Base-by-base conservation (phyloP, 1,284 basidiomycete species). In the Papiliotrema terrestris region DNA sequence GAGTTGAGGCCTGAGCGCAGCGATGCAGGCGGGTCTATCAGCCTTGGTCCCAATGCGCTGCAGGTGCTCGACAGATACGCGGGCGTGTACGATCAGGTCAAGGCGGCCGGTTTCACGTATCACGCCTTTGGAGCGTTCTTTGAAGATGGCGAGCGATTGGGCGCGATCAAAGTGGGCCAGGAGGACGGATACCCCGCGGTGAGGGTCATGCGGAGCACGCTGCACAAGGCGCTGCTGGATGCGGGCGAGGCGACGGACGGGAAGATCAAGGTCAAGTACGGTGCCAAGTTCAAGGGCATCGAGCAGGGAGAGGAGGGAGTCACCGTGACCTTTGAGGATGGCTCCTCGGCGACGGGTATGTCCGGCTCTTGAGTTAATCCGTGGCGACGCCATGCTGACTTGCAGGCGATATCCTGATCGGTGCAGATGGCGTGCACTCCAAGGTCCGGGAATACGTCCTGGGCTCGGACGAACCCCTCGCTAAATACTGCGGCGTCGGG, bases 21-120 rank as follows among this genome's bases (percentile, higher is more conserved):
- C n/a, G 56, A 59, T 9, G 11, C 38, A 3, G 64, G 64, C 5
- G 65, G 63, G 1, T 60, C 60, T 35, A 61, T 67, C 51, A 61
- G 41, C 19, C 55, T 67, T 2, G 51, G 45, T 8, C 52, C 63
- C 8, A 58, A 60, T 42, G 65, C 56, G 13, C 44, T 65, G 6
- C 44, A 48, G 14, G 61, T 58, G 17, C 54, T 67, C n/a, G 57
- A 62, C 49, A 36, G 45, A 13, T 44, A 46, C 20, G 43, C 38
- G 9, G 60, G 62, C 0, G 59, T 65, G 15, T 59, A 58, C 44
- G 45, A 48, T 14, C 44, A 22, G 14, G 15, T 66, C 45, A 17
- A 42, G 42, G 17, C 36, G 1, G 22, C 38, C 6, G 64, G 62
- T 6, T 62, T 53, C 48, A 17, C 42, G 11, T 65, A 62, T 46